Evolutionary conservation across 2,329 filamentous ascomycete species (phyloP).

Genomic region (Thielaviopsis ethacetica): DNA sequence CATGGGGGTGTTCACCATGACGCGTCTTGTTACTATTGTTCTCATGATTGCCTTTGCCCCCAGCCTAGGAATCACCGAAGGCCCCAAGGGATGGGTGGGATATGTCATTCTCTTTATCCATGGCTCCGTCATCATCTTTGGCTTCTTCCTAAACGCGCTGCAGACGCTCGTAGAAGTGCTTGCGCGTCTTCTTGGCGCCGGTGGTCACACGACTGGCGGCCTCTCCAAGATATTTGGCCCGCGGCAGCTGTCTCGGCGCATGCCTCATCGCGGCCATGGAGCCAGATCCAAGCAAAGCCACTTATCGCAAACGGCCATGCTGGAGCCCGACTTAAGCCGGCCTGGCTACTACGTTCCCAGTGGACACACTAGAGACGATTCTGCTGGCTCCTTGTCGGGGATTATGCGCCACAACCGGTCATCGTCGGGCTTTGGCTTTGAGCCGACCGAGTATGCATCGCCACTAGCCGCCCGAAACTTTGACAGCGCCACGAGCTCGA

Average conservation of each 20-base stretch:
- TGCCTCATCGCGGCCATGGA: slow-evolving; percentile 40
- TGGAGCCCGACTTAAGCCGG: slow-evolving; percentile 51
- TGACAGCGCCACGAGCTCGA: slow-evolving; percentile 43
- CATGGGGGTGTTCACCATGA: slow-evolving; percentile 64
- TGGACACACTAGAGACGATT: slow-evolving; percentile 43
- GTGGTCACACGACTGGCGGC: slow-evolving; percentile 66
- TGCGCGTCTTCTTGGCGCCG: slow-evolving; percentile 68
- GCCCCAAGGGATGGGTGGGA: slow-evolving; percentile 82
- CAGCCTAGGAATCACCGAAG: slow-evolving; percentile 60
- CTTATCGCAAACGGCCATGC: slow-evolving; percentile 66
- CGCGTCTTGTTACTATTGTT: slow-evolving; percentile 61
- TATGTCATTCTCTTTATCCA: slow-evolving; percentile 83
- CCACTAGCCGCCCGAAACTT: slow-evolving; percentile 27
- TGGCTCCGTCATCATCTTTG: slow-evolving; percentile 68
- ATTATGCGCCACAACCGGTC: slow-evolving; percentile 29
- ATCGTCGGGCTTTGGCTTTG: slow-evolving; percentile 34
- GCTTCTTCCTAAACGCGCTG: slow-evolving; percentile 81
- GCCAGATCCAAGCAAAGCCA: slow-evolving; percentile 57
- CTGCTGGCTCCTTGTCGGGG: slow-evolving; percentile 35
- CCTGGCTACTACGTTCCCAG: slow-evolving; percentile 36
- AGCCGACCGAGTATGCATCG: slow-evolving; percentile 28
- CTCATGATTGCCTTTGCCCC: slow-evolving; percentile 75
- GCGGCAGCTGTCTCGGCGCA: slow-evolving; percentile 66
- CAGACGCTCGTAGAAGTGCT: slow-evolving; percentile 83
- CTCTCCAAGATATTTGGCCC: slow-evolving; percentile 83